These are phyloP conservation scores for Trifolium repens DNA, from an alignment of 306 rosid genomes.

Conservation along the genomic window DNA sequence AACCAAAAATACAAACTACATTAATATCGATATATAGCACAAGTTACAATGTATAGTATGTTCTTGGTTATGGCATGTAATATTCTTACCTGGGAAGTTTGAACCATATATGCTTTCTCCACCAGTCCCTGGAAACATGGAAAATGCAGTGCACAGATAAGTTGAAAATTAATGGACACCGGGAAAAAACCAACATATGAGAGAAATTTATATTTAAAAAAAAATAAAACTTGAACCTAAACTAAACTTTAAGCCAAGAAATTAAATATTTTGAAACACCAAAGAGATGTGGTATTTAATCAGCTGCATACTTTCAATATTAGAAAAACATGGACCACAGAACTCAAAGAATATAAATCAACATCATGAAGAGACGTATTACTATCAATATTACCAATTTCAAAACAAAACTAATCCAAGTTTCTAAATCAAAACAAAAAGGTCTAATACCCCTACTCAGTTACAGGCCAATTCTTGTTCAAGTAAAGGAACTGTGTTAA, in stretches of 20 bases:
- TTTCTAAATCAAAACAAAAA: background rate
- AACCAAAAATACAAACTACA: slow-evolving; percentile 8
- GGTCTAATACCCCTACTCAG: slow-evolving; percentile 18
- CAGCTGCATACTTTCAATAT: background rate
- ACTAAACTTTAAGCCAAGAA: background rate
- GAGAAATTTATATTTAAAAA: background rate
- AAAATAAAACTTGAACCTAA: background rate
- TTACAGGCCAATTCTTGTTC: slow-evolving; percentile 31
- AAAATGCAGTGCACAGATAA: slow-evolving; percentile 5
- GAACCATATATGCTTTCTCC: slow-evolving; percentile 95
- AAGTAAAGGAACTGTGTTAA: slow-evolving; percentile 36
- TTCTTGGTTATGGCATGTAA: background rate
- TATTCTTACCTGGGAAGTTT: slow-evolving; percentile 78
- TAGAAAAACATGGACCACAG: background rate
- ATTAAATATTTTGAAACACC: background rate
- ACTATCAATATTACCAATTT: background rate
- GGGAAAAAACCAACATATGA: background rate
- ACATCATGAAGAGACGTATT: background rate
- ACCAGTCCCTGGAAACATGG: slow-evolving; percentile 67
- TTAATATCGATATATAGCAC: background rate
- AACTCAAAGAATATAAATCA: background rate
- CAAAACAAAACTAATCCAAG: background rate
- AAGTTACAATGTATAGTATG: background rate
- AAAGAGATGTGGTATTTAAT: background rate
- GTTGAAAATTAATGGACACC: slow-evolving; percentile 1